These are phyloP conservation scores for Termitomyces sp. DNA, from an alignment of 768 basidiomycete species.

Conservation along the genomic window DNA sequence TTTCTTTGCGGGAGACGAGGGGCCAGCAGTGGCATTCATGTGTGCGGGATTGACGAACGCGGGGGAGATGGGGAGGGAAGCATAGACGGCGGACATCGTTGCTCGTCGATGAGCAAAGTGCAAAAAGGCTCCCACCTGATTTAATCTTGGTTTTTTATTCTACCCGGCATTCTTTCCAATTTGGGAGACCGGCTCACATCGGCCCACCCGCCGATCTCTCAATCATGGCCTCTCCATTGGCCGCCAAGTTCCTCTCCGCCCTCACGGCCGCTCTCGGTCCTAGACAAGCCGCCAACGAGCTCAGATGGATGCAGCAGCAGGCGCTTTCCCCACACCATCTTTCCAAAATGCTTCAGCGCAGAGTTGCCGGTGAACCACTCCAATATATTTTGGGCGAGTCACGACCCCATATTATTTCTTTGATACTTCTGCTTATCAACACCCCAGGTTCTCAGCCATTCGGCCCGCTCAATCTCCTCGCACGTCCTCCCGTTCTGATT, in stretches of 20 bases:
- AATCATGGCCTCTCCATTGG: constrained; percentile 3
- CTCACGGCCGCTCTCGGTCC: constrained; percentile 28
- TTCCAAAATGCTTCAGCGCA: constrained; percentile 47
- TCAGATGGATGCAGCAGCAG: constrained; percentile 38
- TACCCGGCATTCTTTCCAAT: constrained; percentile 14
- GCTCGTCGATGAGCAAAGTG: constrained; percentile 14
- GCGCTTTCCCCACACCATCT: constrained; percentile 18
- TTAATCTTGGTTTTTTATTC: constrained; percentile 17
- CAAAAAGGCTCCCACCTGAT: constrained; percentile 12
- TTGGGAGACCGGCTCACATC: constrained; percentile 13
- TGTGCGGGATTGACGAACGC: constrained; percentile 38
- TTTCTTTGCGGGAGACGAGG: constrained; percentile 36
- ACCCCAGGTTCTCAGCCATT: constrained; percentile 76
- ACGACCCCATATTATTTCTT: constrained; percentile 6
- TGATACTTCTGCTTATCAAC: constrained; percentile 8
- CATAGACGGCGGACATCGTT: constrained; percentile 31
- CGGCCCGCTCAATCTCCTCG: constrained; percentile 70
- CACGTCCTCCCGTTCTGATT: constrained; percentile 79
- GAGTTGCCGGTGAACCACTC: constrained; percentile 70
- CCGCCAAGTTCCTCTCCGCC: constrained; percentile 16
- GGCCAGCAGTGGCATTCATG: constrained; percentile 40
- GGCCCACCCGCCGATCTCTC: constrained; percentile 7
- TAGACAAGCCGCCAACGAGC: constrained; percentile 31
- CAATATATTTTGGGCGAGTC: constrained; percentile 84
- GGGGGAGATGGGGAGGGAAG: constrained; percentile 27